Evolutionary conservation across 2,329 filamentous ascomycete genomes (phyloP), one percentile per base, ranked within the genome.

Genomic region (Hypoxylon rubiginosum): DNA sequence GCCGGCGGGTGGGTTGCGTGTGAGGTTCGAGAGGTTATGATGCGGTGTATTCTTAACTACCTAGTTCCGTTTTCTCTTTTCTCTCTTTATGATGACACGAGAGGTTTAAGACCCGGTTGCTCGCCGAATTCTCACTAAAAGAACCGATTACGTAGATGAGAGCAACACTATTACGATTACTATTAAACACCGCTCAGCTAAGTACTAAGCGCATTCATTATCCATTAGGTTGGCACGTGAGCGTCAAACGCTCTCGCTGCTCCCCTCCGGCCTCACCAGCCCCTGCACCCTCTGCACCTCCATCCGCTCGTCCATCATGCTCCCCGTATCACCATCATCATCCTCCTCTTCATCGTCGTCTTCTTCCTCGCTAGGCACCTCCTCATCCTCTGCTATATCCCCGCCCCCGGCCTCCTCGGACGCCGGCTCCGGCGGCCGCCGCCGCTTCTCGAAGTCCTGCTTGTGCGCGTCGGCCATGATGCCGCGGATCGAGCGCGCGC

Each of bases 381-480:
- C 74, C 9, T 76, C 74, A 9, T 74, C 74, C 13, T 76, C 73
- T 9, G 78, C 76, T 11, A 76, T 73, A 11, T 74, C 74, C 11
- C 79, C 74, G 34, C 77, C 79, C 17, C 51, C 72, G 28, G 68
- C 54, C 2, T 73, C 73, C n/a, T 82, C 78, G 6, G 76, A 75
- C 10, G 41, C 28, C 11, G 65, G 67, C 15, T 79, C 76, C 6
- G 72, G 74, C 3, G 84, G 83, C 28, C 82, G 85, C 67, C 88
- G 86, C 77, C 88, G 92, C 82, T 96, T 91, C 80, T 97, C 92
- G 77, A 97, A 98, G 80, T 98, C 95, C 77, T 97, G 91, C 66
- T 88, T 91, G 77, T 98, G 96, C 5, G 95, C 95, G 66, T 90
- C 86, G 3, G 93, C 91, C 71, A 97, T 84, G n/a, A 94, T 89